Conservation (phyloP, 352 stramenopile genomes). For the Globisporangium solare region DNA sequence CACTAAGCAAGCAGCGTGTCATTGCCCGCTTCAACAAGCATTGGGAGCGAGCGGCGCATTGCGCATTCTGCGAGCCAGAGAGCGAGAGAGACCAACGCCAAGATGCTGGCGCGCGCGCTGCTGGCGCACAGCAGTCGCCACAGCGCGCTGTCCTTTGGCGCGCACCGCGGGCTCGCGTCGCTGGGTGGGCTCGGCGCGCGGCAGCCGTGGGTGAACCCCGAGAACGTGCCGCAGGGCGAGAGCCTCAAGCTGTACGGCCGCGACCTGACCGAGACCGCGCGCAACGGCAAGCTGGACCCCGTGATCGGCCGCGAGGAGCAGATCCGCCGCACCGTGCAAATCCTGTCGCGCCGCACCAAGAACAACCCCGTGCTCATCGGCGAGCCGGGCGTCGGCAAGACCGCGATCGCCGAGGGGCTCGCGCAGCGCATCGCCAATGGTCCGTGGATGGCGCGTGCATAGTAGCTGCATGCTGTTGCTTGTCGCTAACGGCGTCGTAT, state of each 20-base stretch:
- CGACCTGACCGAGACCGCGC: constrained; percentile 91
- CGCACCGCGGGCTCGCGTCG: neutral
- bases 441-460: neutral
- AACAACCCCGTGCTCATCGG: constrained; percentile 97
- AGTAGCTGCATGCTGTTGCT: no score
- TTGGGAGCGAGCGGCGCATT: neutral
- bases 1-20: neutral
- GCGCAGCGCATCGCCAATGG: constrained; percentile 90
- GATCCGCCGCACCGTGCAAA: constrained; percentile 94
- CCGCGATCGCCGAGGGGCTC: constrained; percentile 93
- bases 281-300: constrained; percentile 95
- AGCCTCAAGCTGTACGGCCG: constrained; percentile 83
- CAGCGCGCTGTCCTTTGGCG: neutral
- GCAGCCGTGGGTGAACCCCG: constrained; percentile 68
- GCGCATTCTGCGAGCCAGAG: neutral
- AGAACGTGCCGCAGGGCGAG: constrained; percentile 77
- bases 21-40: neutral
- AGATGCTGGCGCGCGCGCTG: neutral
- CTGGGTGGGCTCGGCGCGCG: constrained; percentile 9
- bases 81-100: neutral
- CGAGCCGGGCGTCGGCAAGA: constrained; percentile 97
- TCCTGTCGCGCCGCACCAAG: constrained; percentile 95
- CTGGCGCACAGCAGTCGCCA: neutral
- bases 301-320: constrained; percentile 98
- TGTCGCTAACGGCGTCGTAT: neutral